Base-by-base conservation (phyloP, 345 rosid species). In the Citrus medica region DNA sequence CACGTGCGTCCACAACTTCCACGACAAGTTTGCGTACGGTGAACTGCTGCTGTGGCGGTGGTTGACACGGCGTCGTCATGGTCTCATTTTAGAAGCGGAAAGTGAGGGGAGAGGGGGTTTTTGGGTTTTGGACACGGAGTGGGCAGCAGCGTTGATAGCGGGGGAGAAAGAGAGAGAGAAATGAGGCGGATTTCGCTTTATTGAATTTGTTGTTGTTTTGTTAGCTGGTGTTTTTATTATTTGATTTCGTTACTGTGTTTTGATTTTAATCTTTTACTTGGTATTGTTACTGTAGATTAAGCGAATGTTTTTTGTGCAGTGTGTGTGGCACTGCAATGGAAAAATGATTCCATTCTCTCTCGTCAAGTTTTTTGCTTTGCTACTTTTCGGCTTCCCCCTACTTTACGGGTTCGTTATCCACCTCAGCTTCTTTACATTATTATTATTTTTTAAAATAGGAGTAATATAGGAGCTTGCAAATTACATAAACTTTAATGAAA, bases 1-100 rank as follows among this genome's bases (percentile, higher is more conserved):
- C 90, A 5, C 98, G 92, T 0, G 98, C 98, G 46, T 96, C 97
- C 0, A 85, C 79, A 0, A 94, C 97, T 40, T 92, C 95, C 21
- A 94, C 94, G 46, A 88, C 78, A 27, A 94, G 89, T 79, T 82
- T 94, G 12, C 95, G 90, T 27, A 87, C 80, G 77, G 64, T 71
- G 32, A 56, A 67, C 27, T 88, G 78, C 8, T 73, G 73, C 21
- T 76, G 88, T 12, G 74, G 83, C 51, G 51, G 51, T 46, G 17
- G 51, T 2, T 81, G 76, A 82, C 81, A 61, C 79, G 90, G 80
- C 76, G 82, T 78, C 82, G 90, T 83, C 87, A 84, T 87, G 5
- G 51, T 69, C 70, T 69, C 83, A 67, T 76, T 25, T 33, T 78
- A 40, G 60, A 62, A 17, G 4, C 2, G n/a, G 9, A 19, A 33